phyloP scores from a whole-genome alignment of 1,284 basidiomycete species.

The Mycosarcoma mackinlayi region DNA sequence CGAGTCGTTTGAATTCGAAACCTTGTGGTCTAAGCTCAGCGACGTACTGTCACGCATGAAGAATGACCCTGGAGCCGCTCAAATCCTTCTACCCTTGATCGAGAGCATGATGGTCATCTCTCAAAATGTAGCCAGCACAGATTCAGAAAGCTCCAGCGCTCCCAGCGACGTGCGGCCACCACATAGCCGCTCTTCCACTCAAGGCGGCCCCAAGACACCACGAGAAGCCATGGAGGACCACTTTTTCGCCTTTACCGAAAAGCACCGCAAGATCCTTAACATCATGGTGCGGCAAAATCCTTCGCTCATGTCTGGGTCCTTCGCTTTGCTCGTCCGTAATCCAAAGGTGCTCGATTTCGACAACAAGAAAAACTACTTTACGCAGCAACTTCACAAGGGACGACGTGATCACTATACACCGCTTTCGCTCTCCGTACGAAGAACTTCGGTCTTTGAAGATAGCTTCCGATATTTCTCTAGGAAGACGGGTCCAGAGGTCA shows the following conservation, averaged over 20 bases:
- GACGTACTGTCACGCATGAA: conserved; percentile 61
- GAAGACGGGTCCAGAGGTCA: conserved; percentile 93
- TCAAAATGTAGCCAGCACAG: conserved; percentile 76
- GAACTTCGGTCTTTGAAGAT: conserved; percentile 95
- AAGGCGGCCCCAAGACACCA: conserved; percentile 42
- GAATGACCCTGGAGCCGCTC: conserved; percentile 62
- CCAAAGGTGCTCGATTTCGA: conserved; percentile 98
- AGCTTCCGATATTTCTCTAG: conserved; percentile 92
- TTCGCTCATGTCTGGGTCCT: conserved; percentile 96
- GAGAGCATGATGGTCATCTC: conserved; percentile 90
- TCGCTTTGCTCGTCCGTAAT: conserved; percentile 94
- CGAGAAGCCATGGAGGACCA: conserved; percentile 75
- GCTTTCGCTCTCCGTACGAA: conserved; percentile 89
- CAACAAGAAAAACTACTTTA: conserved; percentile 99
- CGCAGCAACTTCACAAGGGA: conserved; percentile 89
- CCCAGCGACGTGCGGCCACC: conserved; percentile 28
- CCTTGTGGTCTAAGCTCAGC: conserved; percentile 62
- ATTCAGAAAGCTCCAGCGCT: conserved; percentile 27
- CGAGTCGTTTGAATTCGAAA: conserved; percentile 63
- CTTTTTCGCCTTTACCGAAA: conserved; percentile 93
- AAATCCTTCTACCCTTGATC: conserved; percentile 64
- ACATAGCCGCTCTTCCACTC: conserved; percentile 38
- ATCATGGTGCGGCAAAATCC: conserved; percentile 98
- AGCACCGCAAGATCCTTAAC: conserved; percentile 93
- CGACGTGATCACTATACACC: conserved; percentile 82